Conservation (phyloP, 2,329 filamentous ascomycete genomes). For the Rhytidhysteron rufulum region DNA sequence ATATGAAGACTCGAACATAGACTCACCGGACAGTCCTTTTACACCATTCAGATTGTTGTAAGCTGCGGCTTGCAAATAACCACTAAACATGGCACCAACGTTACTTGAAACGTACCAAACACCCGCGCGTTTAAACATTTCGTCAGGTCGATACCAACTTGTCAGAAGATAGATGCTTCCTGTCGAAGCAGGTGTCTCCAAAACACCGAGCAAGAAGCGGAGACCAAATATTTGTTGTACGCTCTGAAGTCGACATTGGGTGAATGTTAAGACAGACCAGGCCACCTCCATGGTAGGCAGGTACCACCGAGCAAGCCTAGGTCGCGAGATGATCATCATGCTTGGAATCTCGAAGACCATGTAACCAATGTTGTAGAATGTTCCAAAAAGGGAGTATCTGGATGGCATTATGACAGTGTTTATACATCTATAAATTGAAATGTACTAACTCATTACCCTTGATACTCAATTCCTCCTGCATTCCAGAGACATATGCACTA, state of each 20-base stretch:
- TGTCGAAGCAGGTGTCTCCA: slow-evolving; percentile 33
- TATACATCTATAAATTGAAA: slow-evolving; percentile 1
- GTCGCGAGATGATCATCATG: slow-evolving; percentile 35
- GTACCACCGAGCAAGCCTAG: slow-evolving; percentile 32
- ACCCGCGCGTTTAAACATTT: slow-evolving; percentile 52
- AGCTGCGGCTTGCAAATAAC: slow-evolving; percentile 53
- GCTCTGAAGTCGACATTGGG: slow-evolving; percentile 35
- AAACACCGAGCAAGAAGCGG: slow-evolving; percentile 34
- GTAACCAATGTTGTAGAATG: slow-evolving; percentile 17
- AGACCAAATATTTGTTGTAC: slow-evolving; percentile 38
- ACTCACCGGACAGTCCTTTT: slow-evolving; percentile 45
- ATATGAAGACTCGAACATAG: no score
- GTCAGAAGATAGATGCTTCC: slow-evolving; percentile 36
- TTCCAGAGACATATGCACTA: no score
- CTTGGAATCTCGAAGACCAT: slow-evolving; percentile 36
- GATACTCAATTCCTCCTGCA: no score
- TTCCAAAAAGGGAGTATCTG: slow-evolving; percentile 12
- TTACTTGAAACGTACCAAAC: slow-evolving; percentile 53
- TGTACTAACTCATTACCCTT: no score
- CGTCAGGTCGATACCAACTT: slow-evolving; percentile 42
- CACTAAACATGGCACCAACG: slow-evolving; percentile 55
- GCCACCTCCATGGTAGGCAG: slow-evolving; percentile 38
- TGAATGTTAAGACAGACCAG: slow-evolving; percentile 40
- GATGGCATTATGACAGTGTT: neutral
- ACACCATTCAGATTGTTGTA: slow-evolving; percentile 52